These are phyloP conservation scores for Penicillium concentricum DNA, from an alignment of 2,329 filamentous ascomycete species.

Conservation along the genomic window DNA sequence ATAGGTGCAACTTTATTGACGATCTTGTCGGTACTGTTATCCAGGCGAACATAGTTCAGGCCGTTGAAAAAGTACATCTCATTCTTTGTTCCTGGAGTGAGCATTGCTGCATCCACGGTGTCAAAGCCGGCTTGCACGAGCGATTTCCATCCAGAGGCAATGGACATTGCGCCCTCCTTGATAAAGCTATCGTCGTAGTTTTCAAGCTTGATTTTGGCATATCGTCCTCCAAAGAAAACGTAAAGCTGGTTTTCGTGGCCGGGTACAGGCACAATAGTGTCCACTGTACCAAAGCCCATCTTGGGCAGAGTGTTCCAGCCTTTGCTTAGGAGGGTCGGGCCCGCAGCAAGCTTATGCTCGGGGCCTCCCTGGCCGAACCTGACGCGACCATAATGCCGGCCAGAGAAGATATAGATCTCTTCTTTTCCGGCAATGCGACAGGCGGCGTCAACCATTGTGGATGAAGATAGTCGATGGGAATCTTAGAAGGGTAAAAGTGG, in stretches of 20 bases:
- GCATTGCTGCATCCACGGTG: background rate
- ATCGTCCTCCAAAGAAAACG: slow-evolving; percentile 2
- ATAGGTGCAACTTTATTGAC: background rate
- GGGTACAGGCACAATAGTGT: background rate
- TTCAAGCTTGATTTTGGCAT: background rate
- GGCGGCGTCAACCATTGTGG: slow-evolving; percentile 3
- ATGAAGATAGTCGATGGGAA: background rate
- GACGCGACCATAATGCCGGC: background rate
- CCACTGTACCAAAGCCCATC: background rate
- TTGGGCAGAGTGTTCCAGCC: background rate
- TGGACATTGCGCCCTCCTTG: background rate
- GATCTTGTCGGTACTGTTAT: background rate
- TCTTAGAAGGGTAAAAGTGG: background rate
- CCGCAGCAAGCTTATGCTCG: background rate
- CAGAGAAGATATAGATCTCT: background rate
- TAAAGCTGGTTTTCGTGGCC: background rate
- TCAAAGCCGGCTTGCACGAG: background rate
- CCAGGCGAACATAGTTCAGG: slow-evolving; percentile 1
- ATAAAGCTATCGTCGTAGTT: slow-evolving; percentile 2
- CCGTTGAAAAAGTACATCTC: slow-evolving; percentile 2
- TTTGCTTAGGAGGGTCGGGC: background rate
- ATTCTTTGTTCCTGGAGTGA: background rate
- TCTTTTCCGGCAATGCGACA: background rate
- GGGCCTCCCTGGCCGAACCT: background rate
- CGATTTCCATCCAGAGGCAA: background rate